Conservation (phyloP, 495 filamentous ascomycete species). For the Hyaloscypha finlandica region DNA sequence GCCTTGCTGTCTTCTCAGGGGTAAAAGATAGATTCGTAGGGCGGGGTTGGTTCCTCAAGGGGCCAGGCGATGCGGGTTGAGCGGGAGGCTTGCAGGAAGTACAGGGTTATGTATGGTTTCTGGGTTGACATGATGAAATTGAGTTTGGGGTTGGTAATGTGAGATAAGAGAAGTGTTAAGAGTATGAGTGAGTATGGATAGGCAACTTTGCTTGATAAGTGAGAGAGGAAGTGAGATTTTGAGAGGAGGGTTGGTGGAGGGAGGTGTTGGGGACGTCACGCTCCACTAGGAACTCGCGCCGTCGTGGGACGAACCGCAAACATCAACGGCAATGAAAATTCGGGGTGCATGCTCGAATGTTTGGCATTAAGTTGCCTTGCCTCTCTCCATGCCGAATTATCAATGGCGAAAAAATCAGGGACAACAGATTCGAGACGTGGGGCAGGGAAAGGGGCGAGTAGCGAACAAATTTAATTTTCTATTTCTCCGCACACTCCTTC, state of each 20-base stretch:
- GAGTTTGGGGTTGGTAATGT: not conserved
- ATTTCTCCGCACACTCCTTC: conserved; percentile 35
- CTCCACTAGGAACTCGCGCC: not conserved
- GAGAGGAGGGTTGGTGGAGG: no score
- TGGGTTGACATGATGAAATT: not conserved
- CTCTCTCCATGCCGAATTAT: not conserved
- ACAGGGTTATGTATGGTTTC: conserved; percentile 42
- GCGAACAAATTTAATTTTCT: conserved; percentile 1
- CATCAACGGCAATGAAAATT: not conserved
- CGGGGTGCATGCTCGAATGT: not conserved
- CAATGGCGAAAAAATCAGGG: not conserved
- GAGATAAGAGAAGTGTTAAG: no score
- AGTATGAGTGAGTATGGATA: no score
- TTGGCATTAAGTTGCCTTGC: not conserved
- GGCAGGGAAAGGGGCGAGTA: not conserved
- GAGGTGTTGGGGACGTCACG: not conserved
- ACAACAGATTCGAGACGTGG: not conserved
- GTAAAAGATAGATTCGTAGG: conserved; percentile 36
- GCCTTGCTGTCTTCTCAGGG: conserved; percentile 35
- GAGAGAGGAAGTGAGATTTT: no score
- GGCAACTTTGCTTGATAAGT: no score
- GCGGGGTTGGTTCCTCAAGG: conserved; percentile 39
- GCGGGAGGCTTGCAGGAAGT: conserved; percentile 45
- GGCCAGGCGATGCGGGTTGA: conserved; percentile 45
- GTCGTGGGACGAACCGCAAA: not conserved